These are phyloP conservation scores for Volvox carteri DNA, from an alignment of 163 green algal species.

Conservation along the genomic window DNA sequence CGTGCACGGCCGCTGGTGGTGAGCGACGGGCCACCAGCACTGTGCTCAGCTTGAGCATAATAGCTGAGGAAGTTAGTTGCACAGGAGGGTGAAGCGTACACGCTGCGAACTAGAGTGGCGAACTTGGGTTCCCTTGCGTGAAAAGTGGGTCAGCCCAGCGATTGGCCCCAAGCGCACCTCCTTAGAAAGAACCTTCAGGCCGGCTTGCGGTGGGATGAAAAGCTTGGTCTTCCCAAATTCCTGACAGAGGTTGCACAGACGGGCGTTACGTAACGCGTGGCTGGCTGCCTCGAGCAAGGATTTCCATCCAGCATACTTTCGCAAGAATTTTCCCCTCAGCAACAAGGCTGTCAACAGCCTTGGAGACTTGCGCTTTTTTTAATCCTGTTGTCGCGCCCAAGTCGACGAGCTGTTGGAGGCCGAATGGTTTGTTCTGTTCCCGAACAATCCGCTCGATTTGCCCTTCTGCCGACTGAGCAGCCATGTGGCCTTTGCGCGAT, in stretches of 20 bases:
- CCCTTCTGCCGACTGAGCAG: slow-evolving; percentile 58
- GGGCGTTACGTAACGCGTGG: too few species aligned
- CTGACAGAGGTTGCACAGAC: slow-evolving; percentile 61
- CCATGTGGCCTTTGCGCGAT: neutral
- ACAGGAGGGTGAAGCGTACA: too few species aligned
- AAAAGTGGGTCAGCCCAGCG: too few species aligned
- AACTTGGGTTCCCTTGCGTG: too few species aligned
- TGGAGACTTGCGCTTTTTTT: slow-evolving; percentile 88
- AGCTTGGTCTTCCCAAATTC: slow-evolving; percentile 95
- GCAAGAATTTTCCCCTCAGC: slow-evolving; percentile 75
- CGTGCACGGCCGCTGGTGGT: too few species aligned
- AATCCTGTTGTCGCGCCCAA: slow-evolving; percentile 82
- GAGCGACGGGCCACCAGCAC: too few species aligned
- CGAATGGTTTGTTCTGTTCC: slow-evolving; percentile 79
- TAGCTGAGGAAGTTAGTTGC: too few species aligned
- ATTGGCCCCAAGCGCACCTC: slow-evolving; percentile 59
- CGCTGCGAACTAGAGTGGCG: too few species aligned
- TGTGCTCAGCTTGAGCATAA: too few species aligned
- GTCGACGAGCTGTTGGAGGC: slow-evolving; percentile 81
- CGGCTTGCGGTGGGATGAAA: slow-evolving; percentile 81
- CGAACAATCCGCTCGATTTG: slow-evolving; percentile 71
- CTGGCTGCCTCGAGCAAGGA: too few species aligned
- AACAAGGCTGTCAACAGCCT: slow-evolving; percentile 79
- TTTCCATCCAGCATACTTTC: slow-evolving; percentile 83
- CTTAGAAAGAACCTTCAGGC: slow-evolving; percentile 69